Base-by-base conservation (phyloP, 768 basidiomycete species). In the Xanthoconium stramineum region DNA sequence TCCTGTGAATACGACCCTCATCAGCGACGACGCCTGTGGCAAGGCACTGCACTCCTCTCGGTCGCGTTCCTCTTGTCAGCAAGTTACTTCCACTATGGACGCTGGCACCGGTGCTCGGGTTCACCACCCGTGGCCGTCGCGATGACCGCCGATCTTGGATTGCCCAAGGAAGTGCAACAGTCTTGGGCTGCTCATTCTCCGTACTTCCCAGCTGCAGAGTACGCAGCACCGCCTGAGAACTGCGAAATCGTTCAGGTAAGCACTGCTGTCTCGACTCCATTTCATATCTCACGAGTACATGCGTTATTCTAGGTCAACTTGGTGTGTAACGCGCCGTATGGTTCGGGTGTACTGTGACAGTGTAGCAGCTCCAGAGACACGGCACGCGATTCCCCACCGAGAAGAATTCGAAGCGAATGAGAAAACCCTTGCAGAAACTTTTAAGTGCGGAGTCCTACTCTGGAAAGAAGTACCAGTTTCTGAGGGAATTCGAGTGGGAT, bases 361-460 rank as follows among this genome's bases (percentile, higher is more conserved):
- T 12, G 24, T 32, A 35, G 15, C 30, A 92, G 90, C 74, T 94
- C 10, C 86, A 92, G 71, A 78, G 91, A 12, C 91, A 94, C 64
- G 91, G 90, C 3, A 83, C 89, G 1, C 82, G 91, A 33, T 92
- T 78, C 62, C 91, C 91, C 0, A 92, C 90, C 0, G 60, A 65
- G 0, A 75, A 76, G 2, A 77, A 81, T 12, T 67, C 76, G 2
- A 60, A 63, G 11, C 53, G 58, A 30, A 88, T 88, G 10, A 58
- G 69, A 17, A 57, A 65, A 5, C 78, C 85, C 0, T 62, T 94
- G 10, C 56, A 65, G 7, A 88, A 86, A 58, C 73, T 93, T 1
- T 65, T 81, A 55, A 63, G 75, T 0, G 85, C 77, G 10, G 63
- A 70, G 0, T 61, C 70, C 2, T 83, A 78, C 64, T 69, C 67